Percentiles rank a stretch among this genome's conserved stretches.
Evolutionary conservation across 768 basidiomycete genomes (phyloP).

Genomic region (Suillus occidentalis): DNA sequence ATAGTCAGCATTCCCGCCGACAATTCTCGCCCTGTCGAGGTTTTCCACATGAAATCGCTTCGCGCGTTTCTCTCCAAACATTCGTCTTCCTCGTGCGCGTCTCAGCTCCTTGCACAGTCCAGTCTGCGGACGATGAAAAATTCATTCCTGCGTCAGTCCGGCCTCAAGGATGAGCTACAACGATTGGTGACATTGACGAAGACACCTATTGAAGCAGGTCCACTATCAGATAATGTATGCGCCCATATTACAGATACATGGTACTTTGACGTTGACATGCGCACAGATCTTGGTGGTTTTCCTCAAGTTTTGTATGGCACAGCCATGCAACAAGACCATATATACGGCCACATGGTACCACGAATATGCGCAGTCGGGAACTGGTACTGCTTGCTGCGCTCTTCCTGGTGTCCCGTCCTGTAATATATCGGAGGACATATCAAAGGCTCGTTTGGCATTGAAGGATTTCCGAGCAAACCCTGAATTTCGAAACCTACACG

Average conservation of each 20-base stretch:
- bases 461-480: background rate
- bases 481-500: background rate
- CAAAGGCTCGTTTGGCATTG: background rate
- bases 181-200: background rate
- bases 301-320: background rate
- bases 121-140: background rate
- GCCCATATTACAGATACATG: too few species aligned
- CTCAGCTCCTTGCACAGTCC: background rate
- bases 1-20: background rate
- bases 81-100: background rate
- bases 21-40: background rate
- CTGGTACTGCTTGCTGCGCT: background rate
- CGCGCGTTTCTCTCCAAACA: background rate
- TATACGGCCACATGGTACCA: background rate
- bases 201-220: background rate
- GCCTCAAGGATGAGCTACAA: background rate
- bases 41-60: background rate
- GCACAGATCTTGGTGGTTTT: background rate
- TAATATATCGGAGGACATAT: background rate
- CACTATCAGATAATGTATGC: background rate
- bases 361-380: background rate
- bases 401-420: background rate
- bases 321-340: background rate
- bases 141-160: background rate
- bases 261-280: background rate